Evolutionary conservation across 2,329 filamentous ascomycete species (phyloP).

Genomic region (Cladosporium colombiae): DNA sequence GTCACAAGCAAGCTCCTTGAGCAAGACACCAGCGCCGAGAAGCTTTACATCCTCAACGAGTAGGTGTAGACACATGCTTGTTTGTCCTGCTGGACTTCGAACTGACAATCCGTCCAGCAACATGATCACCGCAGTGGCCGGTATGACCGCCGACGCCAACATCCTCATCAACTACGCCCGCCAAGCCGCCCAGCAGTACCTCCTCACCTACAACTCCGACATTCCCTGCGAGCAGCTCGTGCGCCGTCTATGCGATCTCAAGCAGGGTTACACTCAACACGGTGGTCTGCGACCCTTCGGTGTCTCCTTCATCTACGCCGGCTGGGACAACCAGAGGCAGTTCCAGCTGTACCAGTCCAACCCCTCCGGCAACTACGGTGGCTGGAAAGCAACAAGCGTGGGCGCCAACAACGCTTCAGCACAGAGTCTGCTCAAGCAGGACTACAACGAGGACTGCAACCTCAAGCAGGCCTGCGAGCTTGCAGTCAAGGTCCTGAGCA

Average conservation of each 20-base stretch:
- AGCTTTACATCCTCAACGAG: constrained; percentile 99
- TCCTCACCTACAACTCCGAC: constrained; percentile 99
- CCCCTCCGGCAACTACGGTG: constrained; percentile 96
- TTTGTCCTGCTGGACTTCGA: background rate
- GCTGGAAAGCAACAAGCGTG: constrained; percentile 98
- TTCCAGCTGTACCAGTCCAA: constrained; percentile 99
- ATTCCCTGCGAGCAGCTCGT: constrained; percentile 99
- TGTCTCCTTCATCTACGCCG: constrained; percentile 99
- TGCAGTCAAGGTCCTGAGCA: constrained; percentile 98
- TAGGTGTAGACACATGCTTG: constrained; percentile 49
- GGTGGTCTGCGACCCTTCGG: constrained; percentile 97
- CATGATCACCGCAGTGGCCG: constrained; percentile 99
- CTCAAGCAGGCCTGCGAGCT: constrained; percentile 95
- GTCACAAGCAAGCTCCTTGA: constrained; percentile 98
- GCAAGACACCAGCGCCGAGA: constrained; percentile 99
- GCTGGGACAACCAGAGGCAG: constrained; percentile 91
- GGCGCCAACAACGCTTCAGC: constrained; percentile 98
- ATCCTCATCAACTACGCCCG: constrained; percentile 99
- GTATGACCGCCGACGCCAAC: constrained; percentile 99
- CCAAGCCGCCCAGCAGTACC: constrained; percentile 93
- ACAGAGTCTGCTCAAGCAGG: constrained; percentile 95
- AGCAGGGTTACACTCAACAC: constrained; percentile 99
- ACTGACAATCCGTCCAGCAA: constrained; percentile 64
- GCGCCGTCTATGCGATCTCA: constrained; percentile 91
- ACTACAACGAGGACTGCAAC: constrained; percentile 98